Percentiles rank a stretch among this genome's conserved stretches.
Evolutionary conservation across 257 asterid species (phyloP).

Genomic region (Gynochthodes officinalis): DNA sequence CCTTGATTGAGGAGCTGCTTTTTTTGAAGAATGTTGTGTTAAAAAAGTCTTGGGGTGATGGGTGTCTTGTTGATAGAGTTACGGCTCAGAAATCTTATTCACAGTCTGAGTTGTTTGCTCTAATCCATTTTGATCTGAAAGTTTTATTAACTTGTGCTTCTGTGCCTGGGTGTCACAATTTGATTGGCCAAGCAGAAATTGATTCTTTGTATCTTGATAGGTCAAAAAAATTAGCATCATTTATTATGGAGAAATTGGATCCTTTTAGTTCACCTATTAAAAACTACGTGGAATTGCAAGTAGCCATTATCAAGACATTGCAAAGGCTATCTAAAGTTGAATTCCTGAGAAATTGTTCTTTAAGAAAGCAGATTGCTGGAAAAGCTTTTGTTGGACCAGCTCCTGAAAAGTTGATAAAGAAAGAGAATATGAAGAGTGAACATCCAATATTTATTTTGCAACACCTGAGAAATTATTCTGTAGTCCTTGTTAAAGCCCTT

Average conservation of each 20-base stretch:
- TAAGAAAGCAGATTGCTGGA: conserved; percentile 38
- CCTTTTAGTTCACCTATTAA: conserved; percentile 58
- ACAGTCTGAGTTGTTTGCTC: conserved; percentile 54
- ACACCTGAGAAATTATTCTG: conserved; percentile 55
- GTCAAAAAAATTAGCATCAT: conserved; percentile 54
- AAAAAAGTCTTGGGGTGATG: conserved; percentile 32
- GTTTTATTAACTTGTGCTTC: conserved; percentile 70
- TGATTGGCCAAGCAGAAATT: conserved; percentile 42
- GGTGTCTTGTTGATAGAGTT: conserved; percentile 30
- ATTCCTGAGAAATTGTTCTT: conserved; percentile 60
- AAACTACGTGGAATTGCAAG: conserved; percentile 67
- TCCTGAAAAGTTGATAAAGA: conserved; percentile 33
- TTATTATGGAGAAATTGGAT: conserved; percentile 49
- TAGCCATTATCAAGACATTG: conserved; percentile 56
- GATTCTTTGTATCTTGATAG: conserved; percentile 46
- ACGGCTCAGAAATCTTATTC: conserved; percentile 46
- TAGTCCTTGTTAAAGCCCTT: conserved; percentile 65
- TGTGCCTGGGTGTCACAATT: conserved; percentile 38
- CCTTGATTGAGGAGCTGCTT: conserved; percentile 73
- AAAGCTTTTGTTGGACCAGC: conserved; percentile 37
- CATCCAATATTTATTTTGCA: conserved; percentile 50
- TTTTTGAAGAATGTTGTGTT: conserved; percentile 45
- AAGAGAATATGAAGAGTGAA: conserved; percentile 38
- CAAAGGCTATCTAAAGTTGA: conserved; percentile 66
- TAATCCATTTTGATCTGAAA: conserved; percentile 70